A percentile compares a stretch with the other conserved stretches of the same genome.
Conservation (phyloP, 2,329 filamentous ascomycete genomes). For the Paraphaeosphaeria sporulosa region DNA sequence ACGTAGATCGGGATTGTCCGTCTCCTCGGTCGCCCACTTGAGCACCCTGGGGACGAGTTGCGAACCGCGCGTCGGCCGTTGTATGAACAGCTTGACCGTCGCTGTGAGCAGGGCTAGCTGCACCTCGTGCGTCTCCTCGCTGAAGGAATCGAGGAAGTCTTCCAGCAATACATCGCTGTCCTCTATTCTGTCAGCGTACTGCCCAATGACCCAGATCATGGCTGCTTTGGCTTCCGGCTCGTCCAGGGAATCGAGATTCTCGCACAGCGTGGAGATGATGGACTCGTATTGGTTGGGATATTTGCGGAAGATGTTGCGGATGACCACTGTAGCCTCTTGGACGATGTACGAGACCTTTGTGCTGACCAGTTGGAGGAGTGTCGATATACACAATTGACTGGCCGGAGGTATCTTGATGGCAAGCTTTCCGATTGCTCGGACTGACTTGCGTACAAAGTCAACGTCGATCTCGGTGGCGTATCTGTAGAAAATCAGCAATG, state of each 20-base stretch:
- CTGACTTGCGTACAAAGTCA: conserved; percentile 97
- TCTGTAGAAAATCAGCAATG: conserved; percentile 44
- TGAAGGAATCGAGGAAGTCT: conserved; percentile 92
- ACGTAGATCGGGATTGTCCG: conserved; percentile 96
- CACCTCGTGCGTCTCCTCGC: conserved; percentile 94
- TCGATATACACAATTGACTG: conserved; percentile 88
- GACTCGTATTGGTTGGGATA: conserved; percentile 99
- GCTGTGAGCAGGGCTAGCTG: conserved; percentile 93
- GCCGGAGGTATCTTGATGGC: conserved; percentile 99
- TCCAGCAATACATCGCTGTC: conserved; percentile 94
- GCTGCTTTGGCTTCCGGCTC: conserved; percentile 98
- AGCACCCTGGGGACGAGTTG: conserved; percentile 92
- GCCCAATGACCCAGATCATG: conserved; percentile 99
- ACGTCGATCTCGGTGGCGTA: conserved; percentile 98
- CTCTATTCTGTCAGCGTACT: conserved; percentile 96
- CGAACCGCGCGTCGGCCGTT: conserved; percentile 92
- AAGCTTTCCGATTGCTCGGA: conserved; percentile 95
- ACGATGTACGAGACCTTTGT: conserved; percentile 99
- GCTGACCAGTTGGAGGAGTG: conserved; percentile 88
- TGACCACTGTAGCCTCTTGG: conserved; percentile 97
- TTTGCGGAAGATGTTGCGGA: conserved; percentile 98
- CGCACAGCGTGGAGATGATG: conserved; percentile 94
- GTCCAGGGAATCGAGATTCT: conserved; percentile 94
- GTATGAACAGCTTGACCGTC: conserved; percentile 97
- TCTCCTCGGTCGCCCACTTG: conserved; percentile 99